A percentile compares a stretch with the other conserved stretches of the same genome.
These are phyloP conservation scores for Celoporthe dispersa DNA, from an alignment of 2,329 filamentous ascomycete genomes.

Conservation along the genomic window DNA sequence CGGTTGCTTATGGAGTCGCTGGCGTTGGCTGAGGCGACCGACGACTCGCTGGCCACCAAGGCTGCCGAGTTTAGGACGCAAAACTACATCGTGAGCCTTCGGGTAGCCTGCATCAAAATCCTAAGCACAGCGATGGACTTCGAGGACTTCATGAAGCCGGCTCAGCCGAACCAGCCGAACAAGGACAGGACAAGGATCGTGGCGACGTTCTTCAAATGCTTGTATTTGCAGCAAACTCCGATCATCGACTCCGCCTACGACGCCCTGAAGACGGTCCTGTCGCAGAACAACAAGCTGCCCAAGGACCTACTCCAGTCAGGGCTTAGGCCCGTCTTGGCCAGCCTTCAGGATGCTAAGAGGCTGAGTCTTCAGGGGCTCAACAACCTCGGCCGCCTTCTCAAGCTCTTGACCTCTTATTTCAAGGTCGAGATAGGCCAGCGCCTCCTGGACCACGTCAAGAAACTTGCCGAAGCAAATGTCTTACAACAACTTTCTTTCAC, in stretches of 20 bases:
- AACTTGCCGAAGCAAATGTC: constrained; percentile 78
- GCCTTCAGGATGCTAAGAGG: constrained; percentile 90
- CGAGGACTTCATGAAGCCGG: constrained; percentile 81
- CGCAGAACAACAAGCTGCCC: constrained; percentile 86
- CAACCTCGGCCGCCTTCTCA: constrained; percentile 85
- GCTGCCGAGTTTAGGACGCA: constrained; percentile 94
- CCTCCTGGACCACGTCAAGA: constrained; percentile 91
- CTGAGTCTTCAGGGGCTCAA: constrained; percentile 88
- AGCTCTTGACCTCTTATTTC: constrained; percentile 95
- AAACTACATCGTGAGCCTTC: constrained; percentile 86
- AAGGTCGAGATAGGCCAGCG: constrained; percentile 96
- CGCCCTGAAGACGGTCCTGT: constrained; percentile 84
- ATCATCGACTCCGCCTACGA: constrained; percentile 94
- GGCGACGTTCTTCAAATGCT: constrained; percentile 94
- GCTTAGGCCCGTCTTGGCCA: constrained; percentile 92
- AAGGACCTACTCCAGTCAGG: constrained; percentile 96
- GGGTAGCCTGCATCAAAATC: constrained; percentile 91
- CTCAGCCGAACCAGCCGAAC: constrained; percentile 56
- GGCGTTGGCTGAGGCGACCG: constrained; percentile 90
- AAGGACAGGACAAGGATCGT: constrained; percentile 75
- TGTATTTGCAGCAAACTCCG: constrained; percentile 90
- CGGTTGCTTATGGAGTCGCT: constrained; percentile 91
- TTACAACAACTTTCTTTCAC: constrained; percentile 93
- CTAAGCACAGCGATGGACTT: constrained; percentile 92
- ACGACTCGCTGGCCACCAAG: constrained; percentile 91